phyloP scores from a whole-genome alignment of 805 yeast genomes.

The Candida khao-thaluensis region DNA sequence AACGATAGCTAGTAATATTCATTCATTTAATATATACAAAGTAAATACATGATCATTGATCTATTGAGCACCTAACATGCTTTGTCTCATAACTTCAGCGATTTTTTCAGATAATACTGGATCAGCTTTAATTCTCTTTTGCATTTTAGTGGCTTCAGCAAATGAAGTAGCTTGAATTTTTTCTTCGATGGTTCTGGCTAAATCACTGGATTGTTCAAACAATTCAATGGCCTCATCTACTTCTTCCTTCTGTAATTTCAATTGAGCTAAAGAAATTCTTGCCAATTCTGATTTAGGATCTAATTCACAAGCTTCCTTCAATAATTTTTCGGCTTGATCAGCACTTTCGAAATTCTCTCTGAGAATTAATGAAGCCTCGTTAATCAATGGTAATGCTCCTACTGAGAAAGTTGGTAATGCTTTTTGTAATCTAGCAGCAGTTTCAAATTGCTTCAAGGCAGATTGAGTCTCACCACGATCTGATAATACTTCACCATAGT shows the following conservation, averaged over 20 bases:
- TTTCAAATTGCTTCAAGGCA: conserved; percentile 82
- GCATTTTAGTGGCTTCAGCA: conserved; percentile 91
- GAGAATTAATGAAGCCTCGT: conserved; percentile 76
- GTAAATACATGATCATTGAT: conserved; percentile 6
- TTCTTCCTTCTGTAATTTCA: conserved; percentile 78
- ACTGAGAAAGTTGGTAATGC: conserved; percentile 66
- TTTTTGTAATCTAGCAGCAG: conserved; percentile 79
- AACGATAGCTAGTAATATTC: not conserved
- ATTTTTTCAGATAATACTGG: conserved; percentile 63
- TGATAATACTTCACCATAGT: conserved; percentile 89
- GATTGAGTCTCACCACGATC: conserved; percentile 71
- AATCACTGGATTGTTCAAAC: conserved; percentile 78
- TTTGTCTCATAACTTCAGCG: conserved; percentile 51
- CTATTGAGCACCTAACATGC: conserved; percentile 10
- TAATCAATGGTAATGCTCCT: conserved; percentile 86
- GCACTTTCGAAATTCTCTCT: conserved; percentile 49
- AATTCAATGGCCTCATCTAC: conserved; percentile 76
- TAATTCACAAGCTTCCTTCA: conserved; percentile 71
- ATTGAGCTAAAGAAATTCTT: conserved; percentile 86
- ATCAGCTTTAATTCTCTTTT: conserved; percentile 71
- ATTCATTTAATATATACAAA: conserved; percentile 9
- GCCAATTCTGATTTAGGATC: conserved; percentile 93
- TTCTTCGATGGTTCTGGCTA: conserved; percentile 84
- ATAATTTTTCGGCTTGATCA: conserved; percentile 59
- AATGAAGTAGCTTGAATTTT: conserved; percentile 86